Percentiles rank a stretch among this genome's conserved stretches.
Conservation (phyloP, 2,329 filamentous ascomycete genomes). For the Didymosphaeria variabile region DNA sequence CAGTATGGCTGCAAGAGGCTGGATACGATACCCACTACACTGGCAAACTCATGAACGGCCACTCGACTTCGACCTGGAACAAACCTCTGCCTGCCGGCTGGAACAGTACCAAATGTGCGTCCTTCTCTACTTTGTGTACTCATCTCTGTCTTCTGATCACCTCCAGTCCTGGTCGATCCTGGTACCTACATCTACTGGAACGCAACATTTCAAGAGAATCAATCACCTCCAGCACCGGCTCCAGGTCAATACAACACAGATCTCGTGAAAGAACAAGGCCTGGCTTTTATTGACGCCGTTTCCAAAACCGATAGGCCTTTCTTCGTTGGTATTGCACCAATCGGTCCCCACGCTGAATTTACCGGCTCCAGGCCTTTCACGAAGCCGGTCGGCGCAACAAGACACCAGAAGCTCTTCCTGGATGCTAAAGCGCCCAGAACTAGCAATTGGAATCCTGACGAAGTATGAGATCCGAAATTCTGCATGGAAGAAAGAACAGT, state of each 20-base stretch:
- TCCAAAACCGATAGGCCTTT: constrained; percentile 65
- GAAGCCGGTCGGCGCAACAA: constrained; percentile 64
- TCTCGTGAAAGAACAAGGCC: constrained; percentile 66
- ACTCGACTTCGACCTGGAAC: constrained; percentile 70
- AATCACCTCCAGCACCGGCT: constrained; percentile 63
- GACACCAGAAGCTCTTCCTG: constrained; percentile 70
- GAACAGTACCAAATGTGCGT: constrained; percentile 3
- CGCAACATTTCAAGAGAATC: constrained; percentile 68
- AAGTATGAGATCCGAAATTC: constrained; percentile 18
- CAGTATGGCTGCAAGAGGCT: constrained; percentile 71
- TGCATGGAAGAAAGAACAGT: background rate
- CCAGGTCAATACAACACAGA: constrained; percentile 65
- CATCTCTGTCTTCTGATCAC: background rate
- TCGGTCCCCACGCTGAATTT: constrained; percentile 65
- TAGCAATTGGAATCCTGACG: constrained; percentile 71
- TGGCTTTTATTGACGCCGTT: constrained; percentile 68
- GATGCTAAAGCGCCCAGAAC: constrained; percentile 67
- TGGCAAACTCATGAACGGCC: constrained; percentile 74
- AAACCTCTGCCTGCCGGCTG: constrained; percentile 17
- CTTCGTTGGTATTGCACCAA: constrained; percentile 71
- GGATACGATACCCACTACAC: constrained; percentile 76
- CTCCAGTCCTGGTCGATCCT: constrained; percentile 60
- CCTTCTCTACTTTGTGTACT: background rate
- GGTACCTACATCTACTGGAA: constrained; percentile 74
- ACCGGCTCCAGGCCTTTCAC: constrained; percentile 49